Evolutionary conservation across 2,329 filamentous ascomycete species (phyloP).

Genomic region (Cordyceps militaris): DNA sequence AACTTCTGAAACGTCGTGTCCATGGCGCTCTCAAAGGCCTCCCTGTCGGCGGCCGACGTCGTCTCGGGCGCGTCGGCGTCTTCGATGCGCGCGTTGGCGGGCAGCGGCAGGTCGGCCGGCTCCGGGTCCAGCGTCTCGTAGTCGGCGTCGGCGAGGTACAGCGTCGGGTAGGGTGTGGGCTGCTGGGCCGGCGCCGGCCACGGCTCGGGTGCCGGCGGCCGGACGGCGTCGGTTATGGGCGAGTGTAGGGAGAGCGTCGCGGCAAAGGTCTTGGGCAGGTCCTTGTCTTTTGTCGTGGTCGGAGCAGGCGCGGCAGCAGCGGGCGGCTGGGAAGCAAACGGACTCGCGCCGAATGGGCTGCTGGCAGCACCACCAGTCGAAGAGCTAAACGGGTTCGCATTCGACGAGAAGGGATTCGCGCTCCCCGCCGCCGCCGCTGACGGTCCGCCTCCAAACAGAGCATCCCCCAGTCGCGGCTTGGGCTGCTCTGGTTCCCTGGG

Average conservation of each 20-base stretch:
- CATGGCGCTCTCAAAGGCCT: conserved; percentile 66
- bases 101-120: conserved; percentile 44
- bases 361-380: conserved; percentile 15
- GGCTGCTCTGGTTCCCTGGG: conserved; percentile 26
- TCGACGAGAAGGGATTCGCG: conserved; percentile 54
- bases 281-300: conserved; percentile 10
- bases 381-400: conserved; percentile 41
- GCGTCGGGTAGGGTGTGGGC: conserved; percentile 64
- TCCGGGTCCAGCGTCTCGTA: conserved; percentile 74
- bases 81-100: conserved; percentile 38
- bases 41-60: conserved; percentile 51
- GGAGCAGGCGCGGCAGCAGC: conserved; percentile 21
- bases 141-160: conserved; percentile 80
- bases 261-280: conserved; percentile 58
- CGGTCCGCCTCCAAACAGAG: conserved; percentile 60
- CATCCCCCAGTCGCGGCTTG: conserved; percentile 51
- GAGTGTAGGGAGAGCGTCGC: conserved; percentile 70
- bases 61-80: conserved; percentile 34
- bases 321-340: conserved; percentile 19
- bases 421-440: conserved; percentile 26
- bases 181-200: conserved; percentile 66
- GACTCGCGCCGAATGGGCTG: conserved; percentile 24
- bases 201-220: conserved; percentile 48
- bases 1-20: conserved; percentile 75
- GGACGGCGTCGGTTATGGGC: conserved; percentile 22